Evolutionary conservation across 2,329 filamentous ascomycete species (phyloP).

Genomic region (Diaporthe sp.): DNA sequence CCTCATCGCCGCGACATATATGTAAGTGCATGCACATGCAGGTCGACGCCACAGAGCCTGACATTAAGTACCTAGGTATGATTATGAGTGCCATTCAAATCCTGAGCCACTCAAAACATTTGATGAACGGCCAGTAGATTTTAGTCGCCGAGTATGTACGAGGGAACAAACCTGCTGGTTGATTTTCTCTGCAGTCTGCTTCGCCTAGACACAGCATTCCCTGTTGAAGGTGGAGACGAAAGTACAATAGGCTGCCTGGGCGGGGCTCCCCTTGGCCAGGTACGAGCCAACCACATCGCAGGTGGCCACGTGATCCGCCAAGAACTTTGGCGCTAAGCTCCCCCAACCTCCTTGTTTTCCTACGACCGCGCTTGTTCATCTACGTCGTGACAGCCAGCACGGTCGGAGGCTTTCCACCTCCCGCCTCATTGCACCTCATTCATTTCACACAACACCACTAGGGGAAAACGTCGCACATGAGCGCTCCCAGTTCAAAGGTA

Average conservation of each 20-base stretch:
- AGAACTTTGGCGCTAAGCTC: not conserved
- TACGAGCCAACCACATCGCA: not conserved
- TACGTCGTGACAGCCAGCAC: not conserved
- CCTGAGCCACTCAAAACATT: no score
- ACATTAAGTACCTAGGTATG: no score
- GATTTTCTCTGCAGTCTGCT: no score
- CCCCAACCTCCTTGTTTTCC: slow-evolving; percentile 24
- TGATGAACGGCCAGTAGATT: no score
- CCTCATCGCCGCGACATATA: no score
- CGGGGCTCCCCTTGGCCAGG: not conserved
- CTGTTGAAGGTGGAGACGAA: no score
- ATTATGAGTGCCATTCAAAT: no score
- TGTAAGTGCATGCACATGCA: no score
- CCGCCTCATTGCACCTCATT: not conserved
- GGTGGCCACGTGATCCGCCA: slow-evolving; percentile 3
- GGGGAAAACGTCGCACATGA: slow-evolving; percentile 14
- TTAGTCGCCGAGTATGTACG: no score
- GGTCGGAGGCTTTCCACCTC: not conserved
- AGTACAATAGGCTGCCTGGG: no score
- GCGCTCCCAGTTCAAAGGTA: slow-evolving; percentile 31
- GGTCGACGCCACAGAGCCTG: not conserved
- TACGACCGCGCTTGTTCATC: not conserved
- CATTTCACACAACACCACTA: not conserved
- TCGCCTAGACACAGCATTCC: no score
- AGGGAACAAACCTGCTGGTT: no score